These are phyloP conservation scores for Tetracladium setigerum DNA, from an alignment of 495 filamentous ascomycete species.

Conservation along the genomic window DNA sequence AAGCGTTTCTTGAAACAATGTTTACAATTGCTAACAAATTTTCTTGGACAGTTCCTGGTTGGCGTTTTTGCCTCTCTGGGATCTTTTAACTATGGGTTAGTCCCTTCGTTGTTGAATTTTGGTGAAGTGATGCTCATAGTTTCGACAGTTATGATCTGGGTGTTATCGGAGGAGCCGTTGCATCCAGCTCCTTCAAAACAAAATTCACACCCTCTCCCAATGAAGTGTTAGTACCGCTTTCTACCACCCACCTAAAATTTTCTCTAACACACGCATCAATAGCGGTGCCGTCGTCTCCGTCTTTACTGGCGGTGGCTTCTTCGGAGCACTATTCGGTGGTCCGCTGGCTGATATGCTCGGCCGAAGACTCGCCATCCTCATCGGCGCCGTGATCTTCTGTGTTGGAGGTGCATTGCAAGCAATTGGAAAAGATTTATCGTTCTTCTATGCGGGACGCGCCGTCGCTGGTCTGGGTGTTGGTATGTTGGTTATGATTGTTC, in stretches of 20 bases:
- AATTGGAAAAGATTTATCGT: conserved; percentile 25
- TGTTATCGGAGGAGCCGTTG: conserved; percentile 48
- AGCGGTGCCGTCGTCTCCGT: conserved; percentile 8
- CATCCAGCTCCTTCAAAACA: background rate
- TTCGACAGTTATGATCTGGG: conserved; percentile 25
- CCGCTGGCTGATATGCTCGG: conserved; percentile 28
- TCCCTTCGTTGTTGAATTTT: background rate
- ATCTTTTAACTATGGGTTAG: conserved; percentile 48
- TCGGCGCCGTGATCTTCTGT: conserved; percentile 27
- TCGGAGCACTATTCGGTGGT: conserved; percentile 32
- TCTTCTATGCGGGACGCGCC: conserved; percentile 34
- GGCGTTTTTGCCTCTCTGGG: conserved; percentile 54
- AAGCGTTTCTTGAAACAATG: background rate
- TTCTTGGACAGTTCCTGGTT: conserved; percentile 42
- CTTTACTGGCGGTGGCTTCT: conserved; percentile 22
- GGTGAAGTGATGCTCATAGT: background rate
- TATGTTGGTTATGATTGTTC: conserved; percentile 42
- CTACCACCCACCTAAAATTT: no score
- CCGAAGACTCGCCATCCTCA: conserved; percentile 27
- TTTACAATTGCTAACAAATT: background rate
- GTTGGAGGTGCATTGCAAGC: conserved; percentile 32
- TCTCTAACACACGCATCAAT: conserved; percentile 30
- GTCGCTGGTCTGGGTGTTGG: conserved; percentile 47
- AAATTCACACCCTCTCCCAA: conserved; percentile 32
- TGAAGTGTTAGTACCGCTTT: conserved; percentile 24